A percentile compares a stretch with the other conserved stretches of the same genome.
Evolutionary conservation across 225 moss, liverwort and hornwort species (phyloP).

Genomic region (Bryoerythrophyllum caledonicum): DNA sequence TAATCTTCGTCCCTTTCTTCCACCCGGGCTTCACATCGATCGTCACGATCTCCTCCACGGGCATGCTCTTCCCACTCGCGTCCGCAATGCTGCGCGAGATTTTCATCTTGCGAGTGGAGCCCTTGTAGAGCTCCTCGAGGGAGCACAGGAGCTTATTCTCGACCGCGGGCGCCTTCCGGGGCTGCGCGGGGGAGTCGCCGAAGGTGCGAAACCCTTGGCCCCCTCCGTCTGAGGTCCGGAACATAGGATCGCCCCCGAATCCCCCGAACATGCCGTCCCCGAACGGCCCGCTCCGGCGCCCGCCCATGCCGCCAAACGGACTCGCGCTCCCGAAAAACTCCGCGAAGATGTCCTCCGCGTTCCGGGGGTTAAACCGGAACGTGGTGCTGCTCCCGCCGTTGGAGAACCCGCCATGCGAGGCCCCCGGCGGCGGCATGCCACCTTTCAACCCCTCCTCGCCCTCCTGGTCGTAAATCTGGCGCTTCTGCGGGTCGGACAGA

Average conservation of each 20-base stretch:
- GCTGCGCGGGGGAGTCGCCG: conserved; percentile 64
- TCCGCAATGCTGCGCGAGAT: conserved; percentile 78
- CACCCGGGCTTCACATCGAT: conserved; percentile 89
- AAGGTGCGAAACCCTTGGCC: conserved; percentile 70
- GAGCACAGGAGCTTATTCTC: conserved; percentile 78
- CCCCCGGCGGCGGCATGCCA: conserved; percentile 65
- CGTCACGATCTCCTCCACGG: conserved; percentile 80
- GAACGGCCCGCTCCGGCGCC: conserved; percentile 35
- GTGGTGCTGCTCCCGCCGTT: conserved; percentile 15
- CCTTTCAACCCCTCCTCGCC: conserved; percentile 98
- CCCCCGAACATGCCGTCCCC: conserved; percentile 64
- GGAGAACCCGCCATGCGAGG: conserved; percentile 44
- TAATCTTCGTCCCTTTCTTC: conserved; percentile 87
- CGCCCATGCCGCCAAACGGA: conserved; percentile 43
- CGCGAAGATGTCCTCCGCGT: conserved; percentile 63
- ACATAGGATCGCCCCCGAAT: conserved; percentile 40
- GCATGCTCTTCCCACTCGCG: conserved; percentile 64
- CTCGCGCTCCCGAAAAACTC: conserved; percentile 57
- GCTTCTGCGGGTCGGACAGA: conserved; percentile 94
- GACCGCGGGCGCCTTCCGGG: conserved; percentile 74
- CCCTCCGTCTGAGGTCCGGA: conserved; percentile 44
- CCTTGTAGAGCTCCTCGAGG: conserved; percentile 73
- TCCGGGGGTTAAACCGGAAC: conserved; percentile 58
- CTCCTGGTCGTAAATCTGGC: conserved; percentile 92
- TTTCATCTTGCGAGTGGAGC: conserved; percentile 82